Conservation (phyloP, 805 yeast genomes). For the Candida saitoana region DNA sequence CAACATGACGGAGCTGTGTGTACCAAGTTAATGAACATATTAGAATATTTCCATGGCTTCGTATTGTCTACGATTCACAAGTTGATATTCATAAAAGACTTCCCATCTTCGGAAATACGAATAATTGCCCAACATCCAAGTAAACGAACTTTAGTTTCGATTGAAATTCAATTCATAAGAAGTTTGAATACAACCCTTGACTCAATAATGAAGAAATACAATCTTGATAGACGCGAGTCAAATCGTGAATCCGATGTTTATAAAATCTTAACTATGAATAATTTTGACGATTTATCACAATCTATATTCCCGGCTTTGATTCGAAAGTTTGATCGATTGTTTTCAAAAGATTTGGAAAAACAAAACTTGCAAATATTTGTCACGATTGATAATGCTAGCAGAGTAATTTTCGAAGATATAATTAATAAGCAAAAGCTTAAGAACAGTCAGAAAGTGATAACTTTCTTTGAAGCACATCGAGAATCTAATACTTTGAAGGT, state of each 20-base stretch:
- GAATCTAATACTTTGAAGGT: constrained; percentile 15
- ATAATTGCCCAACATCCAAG: constrained; percentile 36
- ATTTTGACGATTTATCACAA: constrained; percentile 33
- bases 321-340: constrained; percentile 29
- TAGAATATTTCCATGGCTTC: constrained; percentile 34
- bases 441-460: constrained; percentile 25
- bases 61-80: constrained; percentile 27
- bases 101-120: constrained; percentile 19
- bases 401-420: constrained; percentile 39
- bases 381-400: constrained; percentile 38
- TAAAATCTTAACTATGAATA: constrained; percentile 42
- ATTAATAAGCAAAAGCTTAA: constrained; percentile 32
- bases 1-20: constrained; percentile 17
- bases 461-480: constrained; percentile 17
- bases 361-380: constrained; percentile 39
- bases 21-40: constrained; percentile 33
- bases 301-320: constrained; percentile 29
- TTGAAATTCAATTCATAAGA: constrained; percentile 44
- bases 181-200: constrained; percentile 38
- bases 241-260: constrained; percentile 19
- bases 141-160: constrained; percentile 35
- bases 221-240: constrained; percentile 19
- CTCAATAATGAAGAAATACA: constrained; percentile 38
- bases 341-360: constrained; percentile 30
- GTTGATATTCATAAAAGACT: constrained; percentile 21